A percentile compares a stretch with the other conserved stretches of the same genome.
These are phyloP conservation scores for Hyphodiscus hymeniophilus DNA, from an alignment of 495 filamentous ascomycete species.

Conservation along the genomic window DNA sequence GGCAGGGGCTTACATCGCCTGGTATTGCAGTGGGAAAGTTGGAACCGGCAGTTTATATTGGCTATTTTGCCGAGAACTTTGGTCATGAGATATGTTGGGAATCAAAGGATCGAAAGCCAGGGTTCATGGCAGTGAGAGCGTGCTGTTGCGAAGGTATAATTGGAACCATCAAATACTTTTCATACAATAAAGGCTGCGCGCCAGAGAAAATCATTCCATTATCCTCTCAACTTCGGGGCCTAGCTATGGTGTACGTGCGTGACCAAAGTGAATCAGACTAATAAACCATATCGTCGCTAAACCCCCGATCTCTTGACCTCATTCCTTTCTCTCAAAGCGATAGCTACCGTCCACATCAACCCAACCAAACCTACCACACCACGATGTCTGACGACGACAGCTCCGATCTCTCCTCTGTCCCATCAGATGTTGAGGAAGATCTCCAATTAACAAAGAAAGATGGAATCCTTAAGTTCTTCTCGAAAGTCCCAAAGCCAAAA, in stretches of 20 bases:
- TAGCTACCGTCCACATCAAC: not conserved
- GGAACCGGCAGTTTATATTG: too few species aligned
- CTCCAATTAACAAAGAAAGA: slow-evolving; percentile 39
- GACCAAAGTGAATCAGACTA: slow-evolving; percentile 14
- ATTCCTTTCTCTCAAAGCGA: slow-evolving; percentile 8
- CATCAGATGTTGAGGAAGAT: slow-evolving; percentile 44
- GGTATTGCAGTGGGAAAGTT: too few species aligned
- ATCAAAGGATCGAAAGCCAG: too few species aligned
- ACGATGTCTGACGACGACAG: slow-evolving; percentile 47
- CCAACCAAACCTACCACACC: slow-evolving; percentile 16
- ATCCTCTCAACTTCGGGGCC: too few species aligned
- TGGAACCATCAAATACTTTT: too few species aligned
- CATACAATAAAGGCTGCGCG: too few species aligned
- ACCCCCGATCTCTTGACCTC: slow-evolving; percentile 13
- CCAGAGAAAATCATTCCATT: too few species aligned
- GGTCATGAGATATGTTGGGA: too few species aligned
- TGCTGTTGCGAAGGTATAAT: too few species aligned
- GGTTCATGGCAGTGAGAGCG: too few species aligned
- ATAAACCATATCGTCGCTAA: slow-evolving; percentile 11
- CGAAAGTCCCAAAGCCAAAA: slow-evolving; percentile 31
- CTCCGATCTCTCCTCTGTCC: slow-evolving; percentile 43
- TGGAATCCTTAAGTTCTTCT: slow-evolving; percentile 51
- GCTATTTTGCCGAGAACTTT: too few species aligned
- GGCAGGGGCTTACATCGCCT: too few species aligned
- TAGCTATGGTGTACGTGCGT: slow-evolving; percentile 8